These are phyloP conservation scores for Zygotorulaspora mrakii DNA, from an alignment of 1,139 yeast species.

Conservation along the genomic window DNA sequence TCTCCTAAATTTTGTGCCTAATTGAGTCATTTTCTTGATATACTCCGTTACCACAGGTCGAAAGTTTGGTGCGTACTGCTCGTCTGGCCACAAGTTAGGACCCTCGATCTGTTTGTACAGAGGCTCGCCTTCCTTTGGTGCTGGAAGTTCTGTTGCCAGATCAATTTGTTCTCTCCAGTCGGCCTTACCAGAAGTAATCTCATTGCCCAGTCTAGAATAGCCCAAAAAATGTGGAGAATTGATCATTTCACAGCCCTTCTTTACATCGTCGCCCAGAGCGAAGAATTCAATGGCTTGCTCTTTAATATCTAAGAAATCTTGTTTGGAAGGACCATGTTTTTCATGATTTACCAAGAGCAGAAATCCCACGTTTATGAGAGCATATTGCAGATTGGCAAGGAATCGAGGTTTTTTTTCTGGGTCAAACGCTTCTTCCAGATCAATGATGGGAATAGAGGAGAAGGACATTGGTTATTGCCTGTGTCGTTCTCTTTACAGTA, in stretches of 20 bases:
- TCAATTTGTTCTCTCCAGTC: constrained; percentile 72
- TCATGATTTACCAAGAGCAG: constrained; percentile 46
- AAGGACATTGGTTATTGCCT: no score
- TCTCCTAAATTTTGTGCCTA: constrained; percentile 44
- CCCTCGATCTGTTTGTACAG: constrained; percentile 59
- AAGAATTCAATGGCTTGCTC: constrained; percentile 49
- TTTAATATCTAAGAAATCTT: constrained; percentile 43
- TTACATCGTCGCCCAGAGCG: constrained; percentile 50
- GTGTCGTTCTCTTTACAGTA: no score
- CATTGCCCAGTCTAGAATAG: constrained; percentile 62
- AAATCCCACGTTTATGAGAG: constrained; percentile 60
- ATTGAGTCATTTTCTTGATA: constrained; percentile 46
- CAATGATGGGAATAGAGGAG: constrained; percentile 30
- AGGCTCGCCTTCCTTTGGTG: constrained; percentile 46
- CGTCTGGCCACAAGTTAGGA: constrained; percentile 61
- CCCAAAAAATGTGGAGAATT: constrained; percentile 66
- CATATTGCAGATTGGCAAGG: constrained; percentile 47
- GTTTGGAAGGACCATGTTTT: constrained; percentile 20
- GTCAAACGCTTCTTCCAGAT: constrained; percentile 28
- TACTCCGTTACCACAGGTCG: constrained; percentile 45
- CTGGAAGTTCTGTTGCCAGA: constrained; percentile 56
- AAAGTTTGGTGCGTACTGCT: constrained; percentile 48
- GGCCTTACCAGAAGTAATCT: constrained; percentile 54
- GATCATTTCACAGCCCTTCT: constrained; percentile 54
- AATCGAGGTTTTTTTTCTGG: constrained; percentile 45